These are phyloP conservation scores for Aureobasidium sp. DNA, from an alignment of 2,329 filamentous ascomycete genomes.

Conservation along the genomic window DNA sequence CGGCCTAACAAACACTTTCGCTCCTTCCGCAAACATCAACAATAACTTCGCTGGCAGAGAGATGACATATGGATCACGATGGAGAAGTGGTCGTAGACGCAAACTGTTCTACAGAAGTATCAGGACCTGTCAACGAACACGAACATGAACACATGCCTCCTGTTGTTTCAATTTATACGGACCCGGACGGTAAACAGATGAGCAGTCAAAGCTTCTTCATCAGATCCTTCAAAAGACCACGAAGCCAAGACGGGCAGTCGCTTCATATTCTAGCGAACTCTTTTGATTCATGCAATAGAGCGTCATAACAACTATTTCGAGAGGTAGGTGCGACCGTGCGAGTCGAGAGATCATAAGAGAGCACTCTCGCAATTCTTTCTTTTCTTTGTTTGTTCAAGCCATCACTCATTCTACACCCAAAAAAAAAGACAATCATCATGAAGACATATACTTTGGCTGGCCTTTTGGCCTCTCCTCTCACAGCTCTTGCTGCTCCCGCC, in stretches of 20 bases:
- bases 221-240: background rate
- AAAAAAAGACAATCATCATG: no score
- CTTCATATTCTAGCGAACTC: background rate
- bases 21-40: no score
- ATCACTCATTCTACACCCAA: background rate
- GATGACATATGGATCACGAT: no score
- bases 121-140: no score
- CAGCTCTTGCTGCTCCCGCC: conserved; percentile 6
- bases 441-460: conserved; percentile 6
- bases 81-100: no score
- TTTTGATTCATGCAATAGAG: background rate
- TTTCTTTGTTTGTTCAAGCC: no score
- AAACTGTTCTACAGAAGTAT: no score
- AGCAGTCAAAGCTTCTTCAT: background rate
- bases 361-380: background rate
- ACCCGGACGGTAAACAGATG: background rate
- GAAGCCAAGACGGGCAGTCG: background rate
- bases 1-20: no score
- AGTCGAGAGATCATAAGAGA: background rate
- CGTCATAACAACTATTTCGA: conserved; percentile 8
- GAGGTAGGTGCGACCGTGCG: background rate
- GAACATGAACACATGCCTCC: no score
- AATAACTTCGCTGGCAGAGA: no score
- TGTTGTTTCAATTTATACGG: no score
- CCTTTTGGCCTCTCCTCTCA: conserved; percentile 5